These are phyloP conservation scores for Amanita exitialis DNA, from an alignment of 768 basidiomycete genomes.

Conservation along the genomic window DNA sequence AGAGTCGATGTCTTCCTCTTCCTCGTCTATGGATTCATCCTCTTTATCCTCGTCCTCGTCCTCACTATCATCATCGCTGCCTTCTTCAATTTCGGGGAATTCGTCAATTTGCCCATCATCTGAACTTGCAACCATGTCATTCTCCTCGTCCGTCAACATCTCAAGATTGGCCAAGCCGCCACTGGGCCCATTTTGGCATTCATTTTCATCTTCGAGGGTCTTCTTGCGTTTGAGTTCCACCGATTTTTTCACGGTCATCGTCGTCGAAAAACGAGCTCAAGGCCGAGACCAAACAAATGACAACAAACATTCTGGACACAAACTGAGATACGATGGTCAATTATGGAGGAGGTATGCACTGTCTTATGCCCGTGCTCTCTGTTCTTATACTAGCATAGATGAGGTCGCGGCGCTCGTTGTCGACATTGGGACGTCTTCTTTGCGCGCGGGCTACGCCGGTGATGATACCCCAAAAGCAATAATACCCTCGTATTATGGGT, in stretches of 20 bases:
- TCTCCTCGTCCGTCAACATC: conserved; percentile 66
- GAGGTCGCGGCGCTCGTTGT: conserved; percentile 96
- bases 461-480: conserved; percentile 93
- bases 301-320: conserved; percentile 12
- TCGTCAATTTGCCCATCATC: conserved; percentile 58
- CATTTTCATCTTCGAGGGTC: conserved; percentile 6
- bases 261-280: background rate
- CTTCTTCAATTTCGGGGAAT: conserved; percentile 59
- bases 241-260: conserved; percentile 22
- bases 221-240: conserved; percentile 15
- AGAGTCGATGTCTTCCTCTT: conserved; percentile 25
- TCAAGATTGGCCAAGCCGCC: conserved; percentile 32
- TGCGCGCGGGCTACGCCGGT: conserved; percentile 94
- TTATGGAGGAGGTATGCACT: conserved; percentile 70
- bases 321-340: conserved; percentile 52
- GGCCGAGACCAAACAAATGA: conserved; percentile 17
- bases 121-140: conserved; percentile 35
- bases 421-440: conserved; percentile 84
- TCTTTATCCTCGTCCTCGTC: conserved; percentile 26
- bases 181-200: conserved; percentile 24
- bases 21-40: conserved; percentile 25
- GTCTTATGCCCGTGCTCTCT: background rate
- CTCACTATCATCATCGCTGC: conserved; percentile 43
- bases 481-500: conserved; percentile 85
- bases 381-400: conserved; percentile 37